These are phyloP conservation scores for Cladosporium austrohemisphaericum DNA, from an alignment of 2,329 filamentous ascomycete species.

Conservation along the genomic window DNA sequence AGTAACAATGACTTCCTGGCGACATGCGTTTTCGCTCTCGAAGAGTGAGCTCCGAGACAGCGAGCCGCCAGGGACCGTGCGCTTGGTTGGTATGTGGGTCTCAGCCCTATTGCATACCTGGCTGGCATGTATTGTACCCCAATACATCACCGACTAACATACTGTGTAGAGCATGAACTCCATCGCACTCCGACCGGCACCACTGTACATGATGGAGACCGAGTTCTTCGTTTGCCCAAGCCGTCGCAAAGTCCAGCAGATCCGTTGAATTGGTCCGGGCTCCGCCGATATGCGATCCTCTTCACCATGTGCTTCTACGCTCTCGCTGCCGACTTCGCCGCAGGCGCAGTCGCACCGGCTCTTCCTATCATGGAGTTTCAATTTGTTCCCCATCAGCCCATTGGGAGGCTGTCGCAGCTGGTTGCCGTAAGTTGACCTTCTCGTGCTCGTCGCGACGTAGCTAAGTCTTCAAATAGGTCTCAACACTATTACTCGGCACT, in stretches of 20 bases:
- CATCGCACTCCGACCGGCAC: conserved; percentile 25
- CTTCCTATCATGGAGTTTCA: conserved; percentile 31
- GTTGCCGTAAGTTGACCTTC: conserved; percentile 27
- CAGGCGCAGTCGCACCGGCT: conserved; percentile 35
- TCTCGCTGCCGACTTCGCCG: conserved; percentile 37
- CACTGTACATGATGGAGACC: conserved; percentile 30
- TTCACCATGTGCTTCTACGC: conserved; percentile 37
- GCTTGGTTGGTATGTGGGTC: conserved; percentile 39
- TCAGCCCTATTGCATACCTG: too few species aligned
- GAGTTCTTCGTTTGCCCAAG: conserved; percentile 36
- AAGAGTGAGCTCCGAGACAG: conserved; percentile 38
- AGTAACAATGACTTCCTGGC: conserved; percentile 34
- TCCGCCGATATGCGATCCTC: conserved; percentile 36
- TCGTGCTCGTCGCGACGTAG: neutral
- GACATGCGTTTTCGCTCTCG: conserved; percentile 36
- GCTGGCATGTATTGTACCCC: too few species aligned
- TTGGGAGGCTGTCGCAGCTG: conserved; percentile 35
- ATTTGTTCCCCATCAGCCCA: conserved; percentile 30
- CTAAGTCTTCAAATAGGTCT: neutral
- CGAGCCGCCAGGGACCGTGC: conserved; percentile 39
- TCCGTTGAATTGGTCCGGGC: conserved; percentile 38
- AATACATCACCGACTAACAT: too few species aligned
- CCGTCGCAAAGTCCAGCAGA: conserved; percentile 40
- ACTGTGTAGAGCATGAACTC: conserved; percentile 26
- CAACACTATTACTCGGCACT: conserved; percentile 34